phyloP scores from a whole-genome alignment of 257 asterid genomes.

The Nemophila menziesii region DNA sequence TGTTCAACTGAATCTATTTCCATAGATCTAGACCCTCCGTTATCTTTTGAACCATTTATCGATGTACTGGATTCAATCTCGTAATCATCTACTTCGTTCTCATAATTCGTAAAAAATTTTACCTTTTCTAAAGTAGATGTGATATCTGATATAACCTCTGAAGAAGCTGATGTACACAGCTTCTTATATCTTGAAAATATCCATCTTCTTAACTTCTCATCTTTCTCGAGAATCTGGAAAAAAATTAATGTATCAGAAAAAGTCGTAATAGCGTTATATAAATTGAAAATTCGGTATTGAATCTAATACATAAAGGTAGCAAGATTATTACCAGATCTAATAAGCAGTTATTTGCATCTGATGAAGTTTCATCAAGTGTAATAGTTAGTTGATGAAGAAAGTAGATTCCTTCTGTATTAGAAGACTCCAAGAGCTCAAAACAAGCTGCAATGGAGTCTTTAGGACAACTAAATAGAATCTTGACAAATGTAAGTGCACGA shows the following conservation, averaged over 20 bases:
- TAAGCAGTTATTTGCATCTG: constrained; percentile 43
- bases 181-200: constrained; percentile 55
- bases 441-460: constrained; percentile 50
- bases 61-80: constrained; percentile 34
- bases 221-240: constrained; percentile 63
- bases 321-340: constrained; percentile 54
- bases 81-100: constrained; percentile 31
- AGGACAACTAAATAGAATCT: constrained; percentile 54
- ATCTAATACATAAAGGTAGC: constrained; percentile 3
- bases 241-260: background rate
- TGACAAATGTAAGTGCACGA: constrained; percentile 52
- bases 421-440: constrained; percentile 58
- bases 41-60: constrained; percentile 23
- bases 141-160: constrained; percentile 51
- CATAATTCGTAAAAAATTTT: constrained; percentile 46
- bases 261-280: background rate
- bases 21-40: constrained; percentile 33
- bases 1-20: constrained; percentile 34
- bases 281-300: background rate
- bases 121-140: constrained; percentile 52
- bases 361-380: constrained; percentile 29
- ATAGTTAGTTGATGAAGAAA: constrained; percentile 56
- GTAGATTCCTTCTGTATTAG: constrained; percentile 43
- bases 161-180: constrained; percentile 51
- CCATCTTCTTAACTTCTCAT: constrained; percentile 40